Base-by-base conservation (phyloP, 1,284 basidiomycete genomes). In the Fistulinella cinereoalba region DNA sequence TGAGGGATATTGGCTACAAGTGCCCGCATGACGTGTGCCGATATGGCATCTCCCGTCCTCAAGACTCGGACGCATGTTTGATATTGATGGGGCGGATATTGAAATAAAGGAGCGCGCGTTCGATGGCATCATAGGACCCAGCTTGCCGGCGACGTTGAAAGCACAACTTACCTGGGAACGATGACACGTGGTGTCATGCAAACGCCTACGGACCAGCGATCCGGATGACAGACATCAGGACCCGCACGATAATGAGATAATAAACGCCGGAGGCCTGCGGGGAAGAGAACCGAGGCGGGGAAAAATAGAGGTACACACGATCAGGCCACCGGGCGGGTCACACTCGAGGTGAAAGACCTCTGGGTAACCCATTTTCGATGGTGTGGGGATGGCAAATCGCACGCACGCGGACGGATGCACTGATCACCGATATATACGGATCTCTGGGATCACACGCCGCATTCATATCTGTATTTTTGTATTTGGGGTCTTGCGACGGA, bases 1-100 rank as follows among this genome's bases (percentile, higher is more conserved):
- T 32, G 56, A 55, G 56, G 48, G 60, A 46, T 53, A 62, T 58
- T 56, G 13, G 60, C 56, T 4, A 60, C 46, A 56, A 38, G 60
- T 45, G 56, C 56, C 56, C 60, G 27, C 52, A 54, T n/a, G 15
- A 27, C 38, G 24, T 7, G 38, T 18, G 29, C 23, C 28, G 31
- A 34, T 37, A 18, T 21, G 10, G 16, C 27, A 11, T 21, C 29
- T 36, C 19, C 21, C 18, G 19, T 22, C n/a, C 15, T 23, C 31
- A 22, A 31, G 18, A n/a, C 21, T 31, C 25, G 25, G 29, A 10
- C 9, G 25, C 29, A 31, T 33, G 31, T 33, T 33, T 18, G 11
- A 36, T 36, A 21, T 22, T 19, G 12, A 36, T 33, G 31, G 11
- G 31, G 31, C 19, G 10, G 12, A 11, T 22, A 36, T 36, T n/a